Evolutionary conservation across 202 grass and related monocot species (phyloP).

Genomic region (Bolboschoenoplectus hybrid): DNA sequence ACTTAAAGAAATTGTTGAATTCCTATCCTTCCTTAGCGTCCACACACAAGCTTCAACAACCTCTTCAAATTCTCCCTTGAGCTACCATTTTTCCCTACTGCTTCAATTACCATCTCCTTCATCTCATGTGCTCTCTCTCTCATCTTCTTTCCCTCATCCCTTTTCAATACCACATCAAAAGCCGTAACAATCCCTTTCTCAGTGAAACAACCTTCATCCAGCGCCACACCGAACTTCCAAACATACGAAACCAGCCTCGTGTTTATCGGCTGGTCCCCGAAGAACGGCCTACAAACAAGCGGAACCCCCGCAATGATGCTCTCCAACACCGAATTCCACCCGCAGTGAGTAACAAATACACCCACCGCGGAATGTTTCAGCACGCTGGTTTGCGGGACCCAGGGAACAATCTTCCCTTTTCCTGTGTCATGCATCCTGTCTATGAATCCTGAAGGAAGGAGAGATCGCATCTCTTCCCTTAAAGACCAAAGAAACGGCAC

Average conservation of each 20-base stretch:
- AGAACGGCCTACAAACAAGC: constrained; percentile 15
- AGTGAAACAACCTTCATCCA: neutral
- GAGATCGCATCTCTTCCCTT: constrained; percentile 43
- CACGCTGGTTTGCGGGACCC: constrained; percentile 66
- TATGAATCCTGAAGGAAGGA: constrained; percentile 57
- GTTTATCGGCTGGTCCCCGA: constrained; percentile 1
- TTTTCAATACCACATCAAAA: constrained; percentile 1
- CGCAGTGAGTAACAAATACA: constrained; percentile 67
- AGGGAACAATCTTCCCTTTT: constrained; percentile 49
- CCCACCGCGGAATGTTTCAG: constrained; percentile 61
- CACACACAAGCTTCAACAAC: constrained; percentile 18
- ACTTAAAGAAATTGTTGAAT: neutral
- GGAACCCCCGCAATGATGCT: constrained; percentile 16
- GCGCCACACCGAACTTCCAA: neutral
- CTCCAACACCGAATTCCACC: constrained; percentile 39
- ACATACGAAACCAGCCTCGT: neutral
- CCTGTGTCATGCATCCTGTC: constrained; percentile 26
- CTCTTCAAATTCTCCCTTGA: constrained; percentile 33
- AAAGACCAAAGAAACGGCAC: constrained; percentile 72
- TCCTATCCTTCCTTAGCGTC: neutral
- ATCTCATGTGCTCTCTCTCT: neutral
- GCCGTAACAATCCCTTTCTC: neutral
- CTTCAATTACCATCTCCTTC: neutral
- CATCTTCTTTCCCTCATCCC: constrained; percentile 26
- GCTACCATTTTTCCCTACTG: constrained; percentile 17